phyloP scores from a whole-genome alignment of 108 stramenopile genomes.

The Hondaea fermentalgiana region DNA sequence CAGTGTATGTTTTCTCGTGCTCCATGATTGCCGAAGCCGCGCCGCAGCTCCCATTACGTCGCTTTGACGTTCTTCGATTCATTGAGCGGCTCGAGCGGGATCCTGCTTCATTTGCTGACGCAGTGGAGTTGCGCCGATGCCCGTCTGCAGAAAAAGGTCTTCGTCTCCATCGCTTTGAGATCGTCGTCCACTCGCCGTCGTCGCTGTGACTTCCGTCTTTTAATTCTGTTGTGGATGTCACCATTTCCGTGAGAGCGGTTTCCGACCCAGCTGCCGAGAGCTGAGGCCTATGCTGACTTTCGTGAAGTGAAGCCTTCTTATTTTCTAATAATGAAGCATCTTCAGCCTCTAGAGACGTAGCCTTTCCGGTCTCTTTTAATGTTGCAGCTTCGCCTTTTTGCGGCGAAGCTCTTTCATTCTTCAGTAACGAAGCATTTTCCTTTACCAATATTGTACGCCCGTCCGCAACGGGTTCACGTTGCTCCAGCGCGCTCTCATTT shows the following conservation, averaged over 20 bases:
- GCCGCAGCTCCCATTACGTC: not conserved
- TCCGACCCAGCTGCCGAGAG: no score
- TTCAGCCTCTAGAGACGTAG: no score
- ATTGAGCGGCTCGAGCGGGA: not conserved
- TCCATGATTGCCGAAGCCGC: not conserved
- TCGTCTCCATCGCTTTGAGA: not conserved
- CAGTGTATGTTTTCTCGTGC: not conserved
- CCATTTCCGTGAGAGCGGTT: no score
- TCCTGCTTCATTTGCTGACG: not conserved
- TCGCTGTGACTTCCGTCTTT: not conserved
- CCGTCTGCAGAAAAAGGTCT: slow-evolving; percentile 5
- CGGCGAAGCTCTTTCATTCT: no score
- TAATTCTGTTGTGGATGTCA: not conserved
- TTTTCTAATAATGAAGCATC: not conserved
- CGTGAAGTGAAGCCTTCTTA: not conserved
- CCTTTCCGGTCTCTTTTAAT: no score
- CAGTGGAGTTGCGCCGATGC: not conserved
- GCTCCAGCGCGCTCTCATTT: no score
- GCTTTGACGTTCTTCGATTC: not conserved
- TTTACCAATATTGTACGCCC: no score
- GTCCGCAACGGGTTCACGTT: no score
- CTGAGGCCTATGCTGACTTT: not conserved
- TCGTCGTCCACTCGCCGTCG: slow-evolving; percentile 4
- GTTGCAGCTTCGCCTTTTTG: no score
- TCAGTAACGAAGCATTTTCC: no score